phyloP scores from a whole-genome alignment of 1,284 basidiomycete species.

The Sutorius eximius region DNA sequence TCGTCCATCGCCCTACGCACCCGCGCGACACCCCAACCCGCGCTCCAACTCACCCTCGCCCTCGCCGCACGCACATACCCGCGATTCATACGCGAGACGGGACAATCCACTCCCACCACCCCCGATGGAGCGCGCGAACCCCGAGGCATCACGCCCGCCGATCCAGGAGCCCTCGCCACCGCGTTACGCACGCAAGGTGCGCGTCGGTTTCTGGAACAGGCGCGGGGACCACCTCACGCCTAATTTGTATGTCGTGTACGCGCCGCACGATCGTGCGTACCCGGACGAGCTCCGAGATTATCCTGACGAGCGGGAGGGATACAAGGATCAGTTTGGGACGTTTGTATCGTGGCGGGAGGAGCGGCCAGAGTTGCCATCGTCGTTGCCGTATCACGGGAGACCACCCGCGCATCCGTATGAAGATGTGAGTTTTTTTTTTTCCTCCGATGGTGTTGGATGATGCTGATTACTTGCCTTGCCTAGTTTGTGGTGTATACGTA shows the following conservation, averaged over 20 bases:
- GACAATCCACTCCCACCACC: constrained; percentile 34
- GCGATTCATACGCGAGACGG: constrained; percentile 20
- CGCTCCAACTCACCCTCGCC: constrained; percentile 21
- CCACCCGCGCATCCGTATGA: constrained; percentile 56
- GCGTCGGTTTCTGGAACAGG: constrained; percentile 65
- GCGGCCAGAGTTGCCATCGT: constrained; percentile 57
- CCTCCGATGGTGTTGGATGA: background rate
- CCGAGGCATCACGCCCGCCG: constrained; percentile 30
- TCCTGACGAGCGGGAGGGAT: constrained; percentile 52
- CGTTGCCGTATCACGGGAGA: constrained; percentile 53
- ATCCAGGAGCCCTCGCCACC: constrained; percentile 29
- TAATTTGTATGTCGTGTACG: constrained; percentile 58
- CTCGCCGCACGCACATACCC: constrained; percentile 16
- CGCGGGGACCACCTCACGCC: constrained; percentile 65
- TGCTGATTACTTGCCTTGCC: background rate
- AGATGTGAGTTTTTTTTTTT: constrained; percentile 40
- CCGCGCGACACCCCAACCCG: constrained; percentile 1
- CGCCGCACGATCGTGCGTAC: constrained; percentile 50
- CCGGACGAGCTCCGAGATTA: constrained; percentile 60
- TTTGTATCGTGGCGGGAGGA: constrained; percentile 41
- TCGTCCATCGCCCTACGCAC: constrained; percentile 25
- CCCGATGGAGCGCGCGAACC: constrained; percentile 27
- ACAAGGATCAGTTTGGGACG: constrained; percentile 48
- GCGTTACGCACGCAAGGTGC: constrained; percentile 35
- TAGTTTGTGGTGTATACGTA: constrained; percentile 43